Conservation (phyloP, 768 basidiomycete genomes). For the Paxillus rubicundulus region DNA sequence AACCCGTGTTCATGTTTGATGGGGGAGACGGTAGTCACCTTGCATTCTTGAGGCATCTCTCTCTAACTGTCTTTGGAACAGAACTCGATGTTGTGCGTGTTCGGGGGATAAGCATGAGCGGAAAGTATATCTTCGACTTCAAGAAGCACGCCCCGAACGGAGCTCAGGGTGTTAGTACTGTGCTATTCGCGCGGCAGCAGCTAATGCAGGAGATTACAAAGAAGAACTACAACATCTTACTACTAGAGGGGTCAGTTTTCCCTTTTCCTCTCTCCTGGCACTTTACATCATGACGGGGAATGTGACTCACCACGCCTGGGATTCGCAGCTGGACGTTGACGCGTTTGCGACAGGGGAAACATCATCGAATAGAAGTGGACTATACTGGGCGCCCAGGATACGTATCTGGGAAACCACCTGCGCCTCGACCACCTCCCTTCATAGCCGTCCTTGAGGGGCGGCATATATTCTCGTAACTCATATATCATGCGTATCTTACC, state of each 20-base stretch:
- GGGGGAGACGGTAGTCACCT: conserved; percentile 49
- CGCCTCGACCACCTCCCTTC: conserved; percentile 57
- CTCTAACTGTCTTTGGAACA: conserved; percentile 25
- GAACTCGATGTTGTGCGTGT: conserved; percentile 61
- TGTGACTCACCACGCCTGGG: conserved; percentile 1
- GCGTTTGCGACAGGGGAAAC: conserved; percentile 58
- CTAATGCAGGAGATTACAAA: conserved; percentile 53
- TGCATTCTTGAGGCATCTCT: conserved; percentile 4
- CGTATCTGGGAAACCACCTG: conserved; percentile 46
- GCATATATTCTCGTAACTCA: conserved; percentile 27
- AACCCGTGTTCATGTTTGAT: conserved; percentile 63
- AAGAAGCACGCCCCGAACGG: conserved; percentile 44
- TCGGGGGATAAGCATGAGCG: conserved; percentile 49
- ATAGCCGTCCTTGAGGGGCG: conserved; percentile 56
- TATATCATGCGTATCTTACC: conserved; percentile 26
- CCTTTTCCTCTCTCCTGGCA: background rate
- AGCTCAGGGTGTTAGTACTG: conserved; percentile 48
- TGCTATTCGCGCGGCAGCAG: conserved; percentile 63
- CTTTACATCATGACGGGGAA: background rate
- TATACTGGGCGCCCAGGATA: conserved; percentile 69
- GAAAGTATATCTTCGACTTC: conserved; percentile 62
- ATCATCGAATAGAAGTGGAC: conserved; percentile 63
- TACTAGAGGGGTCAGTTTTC: conserved; percentile 61
- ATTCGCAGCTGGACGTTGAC: conserved; percentile 62
- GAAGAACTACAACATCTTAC: conserved; percentile 60